Evolutionary conservation across 805 yeast genomes (phyloP).

Genomic region (Hanseniaspora vineae): DNA sequence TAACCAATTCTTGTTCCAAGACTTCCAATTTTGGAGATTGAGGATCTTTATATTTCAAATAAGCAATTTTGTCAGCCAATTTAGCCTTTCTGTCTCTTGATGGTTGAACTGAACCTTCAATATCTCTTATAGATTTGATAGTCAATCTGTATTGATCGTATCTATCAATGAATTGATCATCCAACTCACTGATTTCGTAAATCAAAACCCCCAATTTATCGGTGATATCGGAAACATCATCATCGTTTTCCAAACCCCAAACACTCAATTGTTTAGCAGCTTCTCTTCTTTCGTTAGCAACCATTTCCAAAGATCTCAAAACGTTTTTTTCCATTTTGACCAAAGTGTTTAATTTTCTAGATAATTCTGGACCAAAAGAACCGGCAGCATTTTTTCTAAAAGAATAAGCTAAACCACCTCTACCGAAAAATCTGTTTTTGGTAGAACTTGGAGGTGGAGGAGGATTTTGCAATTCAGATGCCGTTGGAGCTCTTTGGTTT

Average conservation of each 20-base stretch:
- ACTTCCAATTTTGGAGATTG: conserved; percentile 91
- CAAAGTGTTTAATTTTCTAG: conserved; percentile 80
- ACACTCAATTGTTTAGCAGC: conserved; percentile 93
- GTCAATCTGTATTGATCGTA: conserved; percentile 97
- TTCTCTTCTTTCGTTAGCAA: conserved; percentile 86
- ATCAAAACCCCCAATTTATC: conserved; percentile 93
- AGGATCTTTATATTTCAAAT: conserved; percentile 96
- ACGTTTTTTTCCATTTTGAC: conserved; percentile 95
- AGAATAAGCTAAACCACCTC: conserved; percentile 51
- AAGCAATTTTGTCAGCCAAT: conserved; percentile 95
- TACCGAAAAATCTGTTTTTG: conserved; percentile 62
- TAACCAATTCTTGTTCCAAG: conserved; percentile 94
- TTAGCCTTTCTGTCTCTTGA: conserved; percentile 96
- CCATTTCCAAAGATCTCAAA: conserved; percentile 85
- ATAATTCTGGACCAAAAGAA: conserved; percentile 84
- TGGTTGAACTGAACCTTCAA: conserved; percentile 96
- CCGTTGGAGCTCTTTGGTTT: conserved; percentile 73
- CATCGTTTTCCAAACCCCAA: conserved; percentile 98
- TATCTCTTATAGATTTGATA: conserved; percentile 85
- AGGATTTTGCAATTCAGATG: conserved; percentile 66
- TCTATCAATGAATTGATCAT: conserved; percentile 95
- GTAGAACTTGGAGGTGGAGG: conserved; percentile 74
- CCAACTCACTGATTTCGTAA: conserved; percentile 94
- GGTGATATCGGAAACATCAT: conserved; percentile 92
- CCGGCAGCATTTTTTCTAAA: conserved; percentile 83